Evolutionary conservation across 768 basidiomycete species (phyloP), one percentile per base, ranked within the genome.

Genomic region (Trametes cubensis): DNA sequence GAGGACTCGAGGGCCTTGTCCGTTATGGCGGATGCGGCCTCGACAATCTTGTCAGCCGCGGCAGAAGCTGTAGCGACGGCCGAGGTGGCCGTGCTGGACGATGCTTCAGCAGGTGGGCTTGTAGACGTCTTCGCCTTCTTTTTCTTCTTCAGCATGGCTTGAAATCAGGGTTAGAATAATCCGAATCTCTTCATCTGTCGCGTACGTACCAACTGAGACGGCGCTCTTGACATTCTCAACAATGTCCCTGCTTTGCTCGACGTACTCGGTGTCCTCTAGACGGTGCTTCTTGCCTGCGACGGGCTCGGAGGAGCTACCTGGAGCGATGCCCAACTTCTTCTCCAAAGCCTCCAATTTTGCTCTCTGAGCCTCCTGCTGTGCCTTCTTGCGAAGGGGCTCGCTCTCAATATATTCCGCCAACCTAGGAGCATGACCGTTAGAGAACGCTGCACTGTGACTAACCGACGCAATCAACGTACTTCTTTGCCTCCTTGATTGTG

Each of bases 401-500:
- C 82, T 81, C 70, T 95, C 94, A 64, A 98, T 83, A 72, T 95
- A 92, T 64, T 90, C 87, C 0, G 90, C 91, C 44, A 96, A 77
- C 67, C 93, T 95, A 66, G 0, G 38, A 53, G 34, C 20, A 28
- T 49, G n/a, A n/a, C n/a, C n/a, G n/a, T n/a, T n/a, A n/a, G n/a
- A n/a, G n/a, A n/a, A n/a, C n/a, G n/a, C n/a, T n/a, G n/a, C n/a
- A n/a, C n/a, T n/a, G n/a, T n/a, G n/a, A n/a, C n/a, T n/a, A n/a
- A n/a, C n/a, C n/a, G n/a, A n/a, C n/a, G n/a, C n/a, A n/a, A 18
- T 34, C 18, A 20, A 77, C 85, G 51, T 67, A 94, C 95, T 88
- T 90, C 75, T 97, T 93, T 0, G 96, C 97, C 69, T 98, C 95
- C 75, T 98, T 97, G 71, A 99, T 86, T 0, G 96, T 97, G 69